phyloP scores from a whole-genome alignment of 1,284 basidiomycete genomes.

The Gomphus sp. region DNA sequence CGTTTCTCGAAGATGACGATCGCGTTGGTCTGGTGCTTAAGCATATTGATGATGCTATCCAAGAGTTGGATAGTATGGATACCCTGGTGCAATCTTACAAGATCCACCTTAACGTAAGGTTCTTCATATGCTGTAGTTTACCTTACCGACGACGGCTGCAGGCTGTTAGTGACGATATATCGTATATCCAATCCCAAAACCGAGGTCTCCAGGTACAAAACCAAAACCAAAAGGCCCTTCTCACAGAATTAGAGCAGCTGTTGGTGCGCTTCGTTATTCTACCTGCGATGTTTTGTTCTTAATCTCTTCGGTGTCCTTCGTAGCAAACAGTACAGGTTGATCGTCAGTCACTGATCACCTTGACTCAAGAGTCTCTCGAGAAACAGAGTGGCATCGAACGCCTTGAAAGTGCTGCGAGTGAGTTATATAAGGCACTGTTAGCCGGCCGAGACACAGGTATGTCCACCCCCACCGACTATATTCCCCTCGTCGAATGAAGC shows the following conservation, averaged over 20 bases:
- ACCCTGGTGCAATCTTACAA: constrained; percentile 83
- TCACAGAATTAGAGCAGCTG: constrained; percentile 77
- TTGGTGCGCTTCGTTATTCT: constrained; percentile 41
- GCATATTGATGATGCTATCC: constrained; percentile 80
- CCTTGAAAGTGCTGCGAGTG: constrained; percentile 77
- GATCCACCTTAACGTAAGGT: constrained; percentile 82
- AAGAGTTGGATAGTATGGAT: constrained; percentile 83
- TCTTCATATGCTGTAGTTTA: constrained; percentile 5
- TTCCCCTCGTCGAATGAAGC: background rate
- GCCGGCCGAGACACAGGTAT: constrained; percentile 82
- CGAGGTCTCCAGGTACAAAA: constrained; percentile 96
- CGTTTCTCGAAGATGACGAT: constrained; percentile 86
- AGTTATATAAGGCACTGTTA: constrained; percentile 92
- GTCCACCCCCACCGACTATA: constrained; percentile 9
- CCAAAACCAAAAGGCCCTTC: constrained; percentile 83
- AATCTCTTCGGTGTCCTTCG: constrained; percentile 8
- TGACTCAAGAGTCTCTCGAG: constrained; percentile 83
- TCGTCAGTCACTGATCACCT: constrained; percentile 59
- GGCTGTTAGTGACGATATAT: constrained; percentile 93
- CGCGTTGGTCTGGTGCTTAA: constrained; percentile 82
- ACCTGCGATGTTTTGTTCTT: background rate
- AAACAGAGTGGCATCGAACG: constrained; percentile 65
- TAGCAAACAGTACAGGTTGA: constrained; percentile 93
- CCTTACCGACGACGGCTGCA: constrained; percentile 23
- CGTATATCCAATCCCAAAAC: constrained; percentile 93